These are phyloP conservation scores for Aspergillus wentii DNA, from an alignment of 495 filamentous ascomycete species.

Conservation along the genomic window DNA sequence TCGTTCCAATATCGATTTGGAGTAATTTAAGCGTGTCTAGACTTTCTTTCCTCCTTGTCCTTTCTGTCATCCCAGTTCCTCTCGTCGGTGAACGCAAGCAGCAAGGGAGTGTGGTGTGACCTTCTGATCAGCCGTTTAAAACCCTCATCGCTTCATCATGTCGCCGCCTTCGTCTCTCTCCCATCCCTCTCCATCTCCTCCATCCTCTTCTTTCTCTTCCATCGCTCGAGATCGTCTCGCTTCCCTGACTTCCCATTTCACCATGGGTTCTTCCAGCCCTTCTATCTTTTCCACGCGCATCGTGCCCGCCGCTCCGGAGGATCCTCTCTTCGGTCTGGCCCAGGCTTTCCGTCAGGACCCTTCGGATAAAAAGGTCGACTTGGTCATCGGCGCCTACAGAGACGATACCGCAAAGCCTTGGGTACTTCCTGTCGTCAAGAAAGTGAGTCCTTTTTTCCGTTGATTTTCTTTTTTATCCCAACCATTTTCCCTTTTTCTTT, in stretches of 20 bases:
- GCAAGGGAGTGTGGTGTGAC: conserved; percentile 19
- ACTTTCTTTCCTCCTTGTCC: neutral
- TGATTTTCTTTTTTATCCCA: no score
- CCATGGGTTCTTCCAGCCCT: conserved; percentile 32
- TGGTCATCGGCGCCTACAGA: conserved; percentile 95
- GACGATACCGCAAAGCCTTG: conserved; percentile 97
- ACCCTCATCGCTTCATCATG: conserved; percentile 19
- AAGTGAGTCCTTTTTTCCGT: no score
- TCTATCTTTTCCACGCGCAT: conserved; percentile 73
- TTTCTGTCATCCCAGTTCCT: neutral
- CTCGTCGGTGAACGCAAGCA: conserved; percentile 23
- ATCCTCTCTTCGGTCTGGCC: conserved; percentile 92
- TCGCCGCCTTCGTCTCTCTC: conserved; percentile 13
- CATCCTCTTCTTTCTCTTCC: conserved; percentile 17
- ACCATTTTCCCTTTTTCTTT: no score
- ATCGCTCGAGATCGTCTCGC: conserved; percentile 33
- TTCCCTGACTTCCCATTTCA: conserved; percentile 41
- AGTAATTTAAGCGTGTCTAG: no score
- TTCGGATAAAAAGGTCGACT: conserved; percentile 84
- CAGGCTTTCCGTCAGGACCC: conserved; percentile 81
- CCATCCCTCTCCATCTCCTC: conserved; percentile 13
- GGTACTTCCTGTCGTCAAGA: conserved; percentile 93
- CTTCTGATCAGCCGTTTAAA: neutral
- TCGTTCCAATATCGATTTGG: no score
- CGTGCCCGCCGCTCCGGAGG: conserved; percentile 88